Evolutionary conservation across 768 basidiomycete genomes (phyloP).

Genomic region (Xerocomellus intermedius): DNA sequence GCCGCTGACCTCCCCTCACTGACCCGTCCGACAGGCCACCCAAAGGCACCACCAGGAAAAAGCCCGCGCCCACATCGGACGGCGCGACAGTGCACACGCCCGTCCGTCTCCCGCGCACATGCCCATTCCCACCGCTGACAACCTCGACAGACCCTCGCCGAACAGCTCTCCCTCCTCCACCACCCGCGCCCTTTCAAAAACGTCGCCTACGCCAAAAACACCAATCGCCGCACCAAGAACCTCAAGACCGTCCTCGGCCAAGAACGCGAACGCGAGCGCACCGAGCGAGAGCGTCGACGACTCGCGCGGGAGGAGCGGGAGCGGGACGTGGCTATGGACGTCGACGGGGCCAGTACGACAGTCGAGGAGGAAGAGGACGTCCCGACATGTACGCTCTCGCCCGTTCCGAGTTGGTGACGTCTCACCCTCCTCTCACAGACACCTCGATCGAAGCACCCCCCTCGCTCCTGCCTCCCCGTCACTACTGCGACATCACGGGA

Average conservation of each 20-base stretch:
- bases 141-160: slow-evolving; percentile 59
- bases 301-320: slow-evolving; percentile 45
- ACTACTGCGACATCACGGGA: slow-evolving; percentile 86
- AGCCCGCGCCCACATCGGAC: too few species aligned
- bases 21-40: too few species aligned
- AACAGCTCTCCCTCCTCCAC: slow-evolving; percentile 59
- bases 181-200: slow-evolving; percentile 78
- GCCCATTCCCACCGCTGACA: not conserved
- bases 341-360: slow-evolving; percentile 39
- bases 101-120: too few species aligned
- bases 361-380: slow-evolving; percentile 60
- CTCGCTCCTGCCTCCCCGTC: slow-evolving; percentile 69
- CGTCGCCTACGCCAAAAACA: slow-evolving; percentile 63
- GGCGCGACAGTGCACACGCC: too few species aligned
- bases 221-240: slow-evolving; percentile 73
- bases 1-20: too few species aligned
- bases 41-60: too few species aligned
- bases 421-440: slow-evolving; percentile 41
- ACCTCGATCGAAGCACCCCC: slow-evolving; percentile 84
- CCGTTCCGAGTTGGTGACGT: not conserved
- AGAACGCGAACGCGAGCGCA: slow-evolving; percentile 75
- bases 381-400: slow-evolving; percentile 58
- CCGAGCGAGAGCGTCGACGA: slow-evolving; percentile 59
- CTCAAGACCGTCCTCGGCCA: slow-evolving; percentile 75
- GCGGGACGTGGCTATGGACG: slow-evolving; percentile 43